Base-by-base conservation (phyloP, 2,329 filamentous ascomycete species). In the Nothopassalora personata region DNA sequence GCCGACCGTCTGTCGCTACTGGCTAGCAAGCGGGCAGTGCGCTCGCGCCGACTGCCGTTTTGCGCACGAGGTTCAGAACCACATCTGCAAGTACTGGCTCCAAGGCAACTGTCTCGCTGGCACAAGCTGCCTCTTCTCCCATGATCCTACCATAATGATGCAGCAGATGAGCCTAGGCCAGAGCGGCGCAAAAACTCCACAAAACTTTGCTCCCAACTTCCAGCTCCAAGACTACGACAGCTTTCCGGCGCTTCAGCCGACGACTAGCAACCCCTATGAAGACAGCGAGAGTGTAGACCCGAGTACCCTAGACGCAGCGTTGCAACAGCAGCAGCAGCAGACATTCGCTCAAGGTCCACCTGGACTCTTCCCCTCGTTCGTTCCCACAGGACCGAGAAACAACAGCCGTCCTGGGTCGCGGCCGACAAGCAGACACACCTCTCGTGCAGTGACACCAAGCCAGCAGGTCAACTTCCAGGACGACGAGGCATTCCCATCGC, bases 21-120 rank as follows among this genome's bases (percentile, higher is more conserved):
- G 91, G 80, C 80, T 99, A 64, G 93, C 92, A 9, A 95, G 89
- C 7, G 94, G 94, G n/a, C 90, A 94, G 74, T 99, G 94, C 73
- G 86, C 97, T 55, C 86, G 94, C 60, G 93, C 93, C 60, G 94
- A 99, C 75, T 99, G 94, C 74, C 88, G 93, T 59, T 99, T 97
- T 75, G 96, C 92, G 67, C 94, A 99, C 74, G 93, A 99, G 73
- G 83, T 96, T 48, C 96, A 90, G 71, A 95, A 90, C 71, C 94
- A 97, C 70, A 83, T 99, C 62, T 99, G 94, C 92, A 97, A 97
- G 90, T 97, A 97, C 73, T 99, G 92, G 90, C 83, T 99, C 55
- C 91, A 91, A 77, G 94, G 94, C 1, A 97, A 93, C 69, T 99
- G 94, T 72, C 82, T 99, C 34, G 94, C 94, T 19, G 93, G 94